Base-by-base conservation (phyloP, 2,329 filamentous ascomycete genomes). In the Metarhizium robertsii region DNA sequence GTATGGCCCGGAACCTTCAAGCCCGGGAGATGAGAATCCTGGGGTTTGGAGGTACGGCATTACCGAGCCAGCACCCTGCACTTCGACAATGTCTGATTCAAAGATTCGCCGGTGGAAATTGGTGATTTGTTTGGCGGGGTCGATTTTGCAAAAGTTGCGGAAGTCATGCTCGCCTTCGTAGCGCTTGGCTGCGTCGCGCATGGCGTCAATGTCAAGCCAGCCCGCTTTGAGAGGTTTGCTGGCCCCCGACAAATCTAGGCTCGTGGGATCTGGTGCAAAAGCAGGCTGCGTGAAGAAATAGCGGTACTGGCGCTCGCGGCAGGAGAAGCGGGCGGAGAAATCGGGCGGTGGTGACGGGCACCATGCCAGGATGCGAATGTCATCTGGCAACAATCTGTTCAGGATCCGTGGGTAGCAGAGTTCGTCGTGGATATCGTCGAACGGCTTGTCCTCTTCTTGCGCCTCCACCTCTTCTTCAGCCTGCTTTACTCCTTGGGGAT, bases 201-300 rank as follows among this genome's bases (percentile, higher is more conserved):
- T 99, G 40, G 86, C 86, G 0, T 84, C 85, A 55, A 97, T 88
- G 71, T 97, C 86, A 6, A 99, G 80, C 84, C 87, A 94, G 38
- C 91, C 92, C 60, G 86, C 80, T 65, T 80, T 81, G 53, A 61
- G 61, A 59, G 56, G 43, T 25, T 58, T 55, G 34, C 36, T 43
- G 50, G 47, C 52, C 30, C 55, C 38, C 54, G 47, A 30, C 30
- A 40, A 2, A n/a, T 57, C 60, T 62, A 54, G 45, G 29, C 65
- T 59, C 6, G 66, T 58, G 2, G 69, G 70, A 4, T 81, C 76
- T 0, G 90, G 90, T 2, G 83, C 75, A 66, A 90, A 96, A 1
- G 88, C 89, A 0, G 94, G 94, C 67, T 96, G 90, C 0, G 94
- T 97, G 75, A 99, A 99, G 76, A 96, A 97, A 73, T 99, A 99